Percentiles rank a stretch among this genome's conserved stretches.
Conservation (phyloP, 2,329 filamentous ascomycete species). For the Verticillium alfalfae region DNA sequence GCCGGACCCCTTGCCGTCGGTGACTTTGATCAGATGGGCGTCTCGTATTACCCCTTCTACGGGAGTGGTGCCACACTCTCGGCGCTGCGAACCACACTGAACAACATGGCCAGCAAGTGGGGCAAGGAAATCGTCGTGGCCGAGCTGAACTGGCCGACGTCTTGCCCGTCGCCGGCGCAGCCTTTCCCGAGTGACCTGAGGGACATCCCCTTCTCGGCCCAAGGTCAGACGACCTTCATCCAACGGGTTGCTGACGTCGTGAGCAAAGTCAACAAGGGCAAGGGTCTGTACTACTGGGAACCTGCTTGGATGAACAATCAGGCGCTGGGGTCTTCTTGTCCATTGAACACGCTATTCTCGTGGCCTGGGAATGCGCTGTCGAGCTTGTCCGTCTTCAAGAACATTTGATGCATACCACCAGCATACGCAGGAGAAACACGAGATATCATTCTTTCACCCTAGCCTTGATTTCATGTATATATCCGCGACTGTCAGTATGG, state of each 20-base stretch:
- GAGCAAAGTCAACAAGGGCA: slow-evolving; percentile 43
- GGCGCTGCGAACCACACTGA: slow-evolving; percentile 47
- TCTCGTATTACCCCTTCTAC: slow-evolving; percentile 73
- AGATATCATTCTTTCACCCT: no score
- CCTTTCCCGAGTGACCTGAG: slow-evolving; percentile 55
- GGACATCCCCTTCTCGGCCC: slow-evolving; percentile 55
- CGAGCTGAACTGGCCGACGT: slow-evolving; percentile 65
- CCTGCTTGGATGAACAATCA: slow-evolving; percentile 65
- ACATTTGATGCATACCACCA: slow-evolving; percentile 27
- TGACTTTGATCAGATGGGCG: slow-evolving; percentile 67
- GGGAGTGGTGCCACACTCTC: slow-evolving; percentile 52
- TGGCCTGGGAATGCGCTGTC: slow-evolving; percentile 47
- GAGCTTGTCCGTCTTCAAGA: slow-evolving; percentile 50
- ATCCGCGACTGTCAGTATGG: no score
- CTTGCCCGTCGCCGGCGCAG: slow-evolving; percentile 52
- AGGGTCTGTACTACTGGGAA: slow-evolving; percentile 69
- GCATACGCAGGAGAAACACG: no score
- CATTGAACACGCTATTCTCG: slow-evolving; percentile 58
- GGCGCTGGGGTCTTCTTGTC: slow-evolving; percentile 58
- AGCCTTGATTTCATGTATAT: no score
- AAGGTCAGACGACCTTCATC: slow-evolving; percentile 59
- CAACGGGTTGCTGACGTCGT: slow-evolving; percentile 53
- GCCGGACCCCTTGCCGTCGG: slow-evolving; percentile 40
- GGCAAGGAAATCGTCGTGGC: slow-evolving; percentile 63
- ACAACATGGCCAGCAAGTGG: slow-evolving; percentile 55